Base-by-base conservation (phyloP, 1,284 basidiomycete species). In the Anthracocystis panici-leucophaei region DNA sequence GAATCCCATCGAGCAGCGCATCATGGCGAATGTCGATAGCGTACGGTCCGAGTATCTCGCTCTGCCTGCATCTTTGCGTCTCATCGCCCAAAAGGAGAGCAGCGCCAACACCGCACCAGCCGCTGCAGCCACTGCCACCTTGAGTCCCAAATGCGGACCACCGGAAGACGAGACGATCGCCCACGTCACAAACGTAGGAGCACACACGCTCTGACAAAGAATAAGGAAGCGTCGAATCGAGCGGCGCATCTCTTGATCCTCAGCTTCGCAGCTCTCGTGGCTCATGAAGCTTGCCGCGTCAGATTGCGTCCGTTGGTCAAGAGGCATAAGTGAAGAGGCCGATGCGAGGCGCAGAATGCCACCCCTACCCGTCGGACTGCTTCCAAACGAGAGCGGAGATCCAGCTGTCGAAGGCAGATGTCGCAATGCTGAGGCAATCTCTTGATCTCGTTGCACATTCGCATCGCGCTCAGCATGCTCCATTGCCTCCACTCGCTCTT, bases 251-350 rank as follows among this genome's bases (percentile, higher is more conserved):
- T 68, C 66, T 54, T 67, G 59, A 21, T 86, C 75, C 11, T 75
- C 84, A 75, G 53, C 82, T 9, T 72, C 83, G 90, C 83, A 91
- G 90, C 35, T 87, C 86, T 50, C 62, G 10, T 83, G 82, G 6
- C 86, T 71, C 38, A 45, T 35, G 31, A 61, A 57, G 50, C 61
- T 64, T 14, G 67, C 57, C 46, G 40, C 45, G 20, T 60, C 57
- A 8, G 35, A 25, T 18, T 29, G 48, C 16, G 58, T 16, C 16
- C 50, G 48, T n/a, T 31, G 21, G 14, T 59, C 59, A 16, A 55
- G 3, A 2, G 58, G 68, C 46, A 58, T 16, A 1, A 58, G 46
- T n/a, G 63, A 64, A 6, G 42, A 42, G 11, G 57, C 35, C 16
- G 57, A 20, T 21, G 49, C 35, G 1, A 68, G 25, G 20, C 38